Base-by-base conservation (phyloP, 345 rosid species). In the Ceriops zippeliana region DNA sequence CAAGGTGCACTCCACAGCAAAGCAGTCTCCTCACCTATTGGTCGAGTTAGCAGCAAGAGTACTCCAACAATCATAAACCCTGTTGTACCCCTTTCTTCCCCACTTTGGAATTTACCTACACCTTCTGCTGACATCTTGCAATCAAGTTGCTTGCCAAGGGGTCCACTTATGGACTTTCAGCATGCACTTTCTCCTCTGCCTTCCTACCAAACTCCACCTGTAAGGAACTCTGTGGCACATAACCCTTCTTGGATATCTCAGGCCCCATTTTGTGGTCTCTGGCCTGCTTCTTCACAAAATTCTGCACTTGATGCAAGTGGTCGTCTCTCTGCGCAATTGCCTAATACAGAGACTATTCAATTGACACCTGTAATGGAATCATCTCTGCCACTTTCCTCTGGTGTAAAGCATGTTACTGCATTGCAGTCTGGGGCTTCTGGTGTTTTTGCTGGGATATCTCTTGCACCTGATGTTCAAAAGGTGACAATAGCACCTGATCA, bases 211-310 rank as follows among this genome's bases (percentile, higher is more conserved):
- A 71, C 90, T 72, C 80, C 96, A 69, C 74, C 86, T 54, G 20
- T 74, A 16, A 76, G 87, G 58, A 95, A 79, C 72, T 82, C 84
- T 79, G 78, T 80, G 66, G 96, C 89, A 59, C 93, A 83, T 71
- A 85, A 65, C 70, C 49, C 82, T 70, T 63, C 89, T 71, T 90
- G 99, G 98, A 76, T 89, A 69, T 80, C 97, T 27, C 97, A 89
- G 64, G 75, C 90, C 65, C 87, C 90, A 72, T 89, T 82, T 76
- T 83, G 81, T 60, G 81, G 76, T 53, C 81, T 90, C 34, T 95
- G 97, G 97, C 77, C 75, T 72, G 78, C 84, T 74, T 81, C 90
- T 81, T 81, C 93, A 22, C 96, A 83, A 65, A 78, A 87, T 64
- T 72, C 91, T 77, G 80, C 84, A 17, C 79, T 83, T 64, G 96